Evolutionary conservation across 176 grass and related monocot species (phyloP).

Genomic region (Oropetium thomaeum): DNA sequence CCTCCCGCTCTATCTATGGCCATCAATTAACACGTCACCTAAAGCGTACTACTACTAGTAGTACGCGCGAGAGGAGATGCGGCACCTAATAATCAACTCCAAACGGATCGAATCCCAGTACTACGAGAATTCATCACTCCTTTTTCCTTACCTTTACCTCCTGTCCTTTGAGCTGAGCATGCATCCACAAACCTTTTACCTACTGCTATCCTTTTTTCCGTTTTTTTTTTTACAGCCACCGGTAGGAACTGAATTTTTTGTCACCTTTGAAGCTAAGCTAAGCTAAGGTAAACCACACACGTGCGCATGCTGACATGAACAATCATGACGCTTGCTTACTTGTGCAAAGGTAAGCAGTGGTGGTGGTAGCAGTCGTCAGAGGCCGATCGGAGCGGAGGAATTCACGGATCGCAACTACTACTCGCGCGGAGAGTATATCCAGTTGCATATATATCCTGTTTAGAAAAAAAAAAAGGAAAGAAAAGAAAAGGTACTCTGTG

Average conservation of each 20-base stretch:
- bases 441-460: background rate
- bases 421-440: background rate
- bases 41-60: background rate
- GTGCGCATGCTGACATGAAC: background rate
- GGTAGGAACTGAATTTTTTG: background rate
- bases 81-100: background rate
- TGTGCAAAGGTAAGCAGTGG: background rate
- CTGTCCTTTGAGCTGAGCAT: background rate
- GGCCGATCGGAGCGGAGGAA: background rate
- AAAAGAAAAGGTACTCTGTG: background rate
- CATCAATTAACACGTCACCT: background rate
- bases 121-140: slow-evolving; percentile 16
- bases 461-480: background rate
- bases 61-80: background rate
- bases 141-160: no score
- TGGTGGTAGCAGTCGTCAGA: no score
- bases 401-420: background rate
- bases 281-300: no score
- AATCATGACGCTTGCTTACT: background rate
- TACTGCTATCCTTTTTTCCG: background rate
- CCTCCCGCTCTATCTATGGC: background rate
- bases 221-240: background rate
- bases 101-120: slow-evolving; percentile 10
- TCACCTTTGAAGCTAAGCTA: slow-evolving; percentile 29
- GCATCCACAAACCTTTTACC: background rate